Evolutionary conservation across 148 eudicot species (phyloP), one percentile per base, ranked within the genome.

Genomic region (Salicornia ramosissima): DNA sequence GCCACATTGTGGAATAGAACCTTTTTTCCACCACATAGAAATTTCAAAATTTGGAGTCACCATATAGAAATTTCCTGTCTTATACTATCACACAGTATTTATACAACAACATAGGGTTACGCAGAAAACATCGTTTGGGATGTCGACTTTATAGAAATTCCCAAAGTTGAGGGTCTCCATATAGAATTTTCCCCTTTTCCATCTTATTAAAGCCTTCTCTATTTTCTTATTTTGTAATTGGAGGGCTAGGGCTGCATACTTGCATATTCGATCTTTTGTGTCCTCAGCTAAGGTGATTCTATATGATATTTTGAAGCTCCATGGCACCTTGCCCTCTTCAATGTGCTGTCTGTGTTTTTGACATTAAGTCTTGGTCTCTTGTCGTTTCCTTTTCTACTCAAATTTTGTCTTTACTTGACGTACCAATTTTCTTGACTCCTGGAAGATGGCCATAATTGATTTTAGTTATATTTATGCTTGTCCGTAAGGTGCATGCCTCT

Each of bases 261-360:
- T 65, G 54, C 68, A 46, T 45, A 15, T 65, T 13, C 54, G 18
- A 57, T 55, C 29, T 50, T 65, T 65, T 30, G 29, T 46, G 29
- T 49, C 56, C 50, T 65, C 15, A 8, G 13, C 30, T 67, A 10
- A 67, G 24, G 56, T 47, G 14, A 19, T 6, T 10, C 9, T 5
- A 6, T 50, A 28, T 10, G 30, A 4, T 66, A 12, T 50, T 21
- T 3, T 66, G 56, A 42, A 46, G 29, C 52, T 39, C 49, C 30
- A 1, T 43, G 29, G 15, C n/a, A n/a, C n/a, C n/a, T n/a, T n/a
- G n/a, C n/a, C 25, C 15, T 46, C 26, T 65, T 29, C 29, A 21
- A 46, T 14, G 39, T 62, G 26, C 22, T 28, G 4, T 22, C 34
- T 64, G 7, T 45, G 28, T 61, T 26, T 28, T 15, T 46, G 53